Evolutionary conservation across 169 alveolate genomes (phyloP), one percentile per base, ranked within the genome.

Genomic region (Cryptosporidium baileyi): DNA sequence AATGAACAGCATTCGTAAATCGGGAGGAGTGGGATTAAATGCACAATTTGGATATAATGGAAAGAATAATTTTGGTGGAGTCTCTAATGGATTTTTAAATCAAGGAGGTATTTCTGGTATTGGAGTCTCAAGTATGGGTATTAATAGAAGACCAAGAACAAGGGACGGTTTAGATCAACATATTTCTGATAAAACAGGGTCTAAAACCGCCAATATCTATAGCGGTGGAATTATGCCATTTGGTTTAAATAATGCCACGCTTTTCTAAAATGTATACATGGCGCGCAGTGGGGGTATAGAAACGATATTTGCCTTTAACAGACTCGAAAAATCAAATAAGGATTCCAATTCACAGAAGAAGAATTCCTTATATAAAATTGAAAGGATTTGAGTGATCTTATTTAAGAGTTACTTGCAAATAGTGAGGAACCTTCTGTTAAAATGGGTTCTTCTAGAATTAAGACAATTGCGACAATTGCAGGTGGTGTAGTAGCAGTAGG

Each of bases 401-500:
- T 19, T 6, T 57, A 19, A 51, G 61, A 11, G 41, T 57, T 57
- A 7, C 62, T 15, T 52, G 44, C 17, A 26, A 36, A 6, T 7
- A 11, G 59, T 52, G 63, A 51, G 60, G 74, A 24, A 36, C 80
- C 61, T 63, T 24, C 24, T n/a, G 13, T 28, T 2, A 51, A 24
- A 11, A 74, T 30, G 74, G 19, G 59, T 24, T 74, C 85, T 34
- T 74, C 85, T 34, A 74, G 38, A 19, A 19, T 74, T 38, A 51
- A 59, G 19, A 74, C 85, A 28, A 59, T 59, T 36, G 60, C 67
- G 19, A 67, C 67, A 52, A 43, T 74, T 38, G 80, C 80, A 67
- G 92, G 92, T 26, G 92, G 92, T 40, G 82, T 89, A 36, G 92
- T 91, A 54, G 92, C 85, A 6, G 88, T 82, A 63, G 92, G 89